Conservation (phyloP, 2,329 filamentous ascomycete genomes). For the Mollisia scopiformis region DNA sequence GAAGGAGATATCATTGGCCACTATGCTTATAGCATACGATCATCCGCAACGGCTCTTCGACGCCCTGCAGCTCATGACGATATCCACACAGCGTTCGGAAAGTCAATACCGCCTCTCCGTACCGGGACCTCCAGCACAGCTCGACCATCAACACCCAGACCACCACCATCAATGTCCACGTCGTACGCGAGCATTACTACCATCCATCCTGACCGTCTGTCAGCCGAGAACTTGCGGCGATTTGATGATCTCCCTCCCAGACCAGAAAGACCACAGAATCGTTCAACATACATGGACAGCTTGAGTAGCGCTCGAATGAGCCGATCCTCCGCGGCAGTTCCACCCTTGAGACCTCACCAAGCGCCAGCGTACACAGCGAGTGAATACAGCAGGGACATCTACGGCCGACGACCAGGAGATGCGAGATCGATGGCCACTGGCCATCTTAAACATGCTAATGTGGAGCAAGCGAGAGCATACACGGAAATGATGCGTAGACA, state of each 20-base stretch:
- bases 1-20: constrained; percentile 23
- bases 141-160: not conserved
- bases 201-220: not conserved
- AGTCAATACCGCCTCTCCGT: not conserved
- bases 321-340: not conserved
- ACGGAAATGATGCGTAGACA: not conserved
- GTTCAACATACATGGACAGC: not conserved
- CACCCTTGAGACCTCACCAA: not conserved
- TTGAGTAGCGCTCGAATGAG: not conserved
- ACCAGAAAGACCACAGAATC: not conserved
- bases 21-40: not conserved
- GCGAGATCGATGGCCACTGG: not conserved
- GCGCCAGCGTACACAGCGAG: constrained; percentile 4
- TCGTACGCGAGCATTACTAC: not conserved
- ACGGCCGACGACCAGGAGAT: not conserved
- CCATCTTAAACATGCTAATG: not conserved
- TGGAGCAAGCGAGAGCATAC: constrained; percentile 9
- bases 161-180: not conserved
- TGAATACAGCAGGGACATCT: constrained; percentile 2
- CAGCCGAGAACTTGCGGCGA: not conserved
- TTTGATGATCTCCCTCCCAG: not conserved
- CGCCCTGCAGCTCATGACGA: not conserved
- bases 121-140: not conserved
- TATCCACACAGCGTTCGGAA: constrained; percentile 18
- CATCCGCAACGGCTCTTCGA: not conserved